Evolutionary conservation across 345 rosid species (phyloP).

Genomic region (Acer saccharum): DNA sequence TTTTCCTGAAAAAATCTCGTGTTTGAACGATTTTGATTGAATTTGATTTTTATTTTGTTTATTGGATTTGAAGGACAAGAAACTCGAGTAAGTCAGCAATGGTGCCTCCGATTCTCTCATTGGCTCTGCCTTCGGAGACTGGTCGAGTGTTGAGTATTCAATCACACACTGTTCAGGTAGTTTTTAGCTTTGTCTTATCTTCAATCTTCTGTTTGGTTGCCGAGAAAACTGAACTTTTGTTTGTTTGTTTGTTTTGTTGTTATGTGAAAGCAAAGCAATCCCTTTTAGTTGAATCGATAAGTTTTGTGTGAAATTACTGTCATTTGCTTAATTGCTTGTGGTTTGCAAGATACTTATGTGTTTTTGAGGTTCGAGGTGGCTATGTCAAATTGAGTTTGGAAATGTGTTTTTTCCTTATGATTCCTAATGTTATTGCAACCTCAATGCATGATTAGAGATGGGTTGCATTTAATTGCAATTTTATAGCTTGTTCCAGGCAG

Average conservation of each 20-base stretch:
- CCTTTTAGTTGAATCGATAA: background rate
- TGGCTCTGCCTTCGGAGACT: slow-evolving; percentile 88
- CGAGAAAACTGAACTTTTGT: background rate
- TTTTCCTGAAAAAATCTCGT: background rate
- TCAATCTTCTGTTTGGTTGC: slow-evolving; percentile 12
- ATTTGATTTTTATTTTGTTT: background rate
- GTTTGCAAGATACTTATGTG: background rate
- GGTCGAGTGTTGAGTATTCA: slow-evolving; percentile 99
- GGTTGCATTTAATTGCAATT: too few species aligned
- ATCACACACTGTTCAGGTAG: slow-evolving; percentile 95
- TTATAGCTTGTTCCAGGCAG: background rate
- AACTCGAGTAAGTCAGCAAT: slow-evolving; percentile 42
- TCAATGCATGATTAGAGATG: too few species aligned
- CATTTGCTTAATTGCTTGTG: background rate
- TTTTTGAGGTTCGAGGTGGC: too few species aligned
- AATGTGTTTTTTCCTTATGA: too few species aligned
- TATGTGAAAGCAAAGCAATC: background rate
- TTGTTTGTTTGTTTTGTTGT: background rate
- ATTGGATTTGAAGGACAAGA: slow-evolving; percentile 30
- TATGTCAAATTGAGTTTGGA: too few species aligned
- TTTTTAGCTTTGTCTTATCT: background rate
- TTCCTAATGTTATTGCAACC: too few species aligned
- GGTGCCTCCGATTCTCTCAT: slow-evolving; percentile 87
- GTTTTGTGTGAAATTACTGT: background rate
- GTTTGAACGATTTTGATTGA: background rate